A percentile compares a stretch with the other conserved stretches of the same genome.
Evolutionary conservation across 257 asterid species (phyloP).

Genomic region (Osmanthus fragrans): DNA sequence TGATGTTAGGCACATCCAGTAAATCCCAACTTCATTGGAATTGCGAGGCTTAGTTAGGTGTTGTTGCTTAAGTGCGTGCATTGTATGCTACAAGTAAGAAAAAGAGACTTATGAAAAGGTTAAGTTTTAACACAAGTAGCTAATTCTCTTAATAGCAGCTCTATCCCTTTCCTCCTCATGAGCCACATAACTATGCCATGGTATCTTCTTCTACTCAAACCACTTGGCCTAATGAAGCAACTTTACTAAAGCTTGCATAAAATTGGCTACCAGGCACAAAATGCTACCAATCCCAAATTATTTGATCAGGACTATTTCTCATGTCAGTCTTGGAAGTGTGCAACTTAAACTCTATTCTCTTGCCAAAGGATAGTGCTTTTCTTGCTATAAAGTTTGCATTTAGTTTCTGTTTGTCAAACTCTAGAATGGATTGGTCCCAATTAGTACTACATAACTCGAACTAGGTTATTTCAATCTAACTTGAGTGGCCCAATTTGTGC

Average conservation of each 20-base stretch:
- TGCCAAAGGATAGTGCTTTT: background rate
- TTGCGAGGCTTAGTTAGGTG: background rate
- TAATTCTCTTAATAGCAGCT: background rate
- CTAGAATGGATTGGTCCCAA: background rate
- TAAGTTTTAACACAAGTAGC: background rate
- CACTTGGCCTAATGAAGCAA: background rate
- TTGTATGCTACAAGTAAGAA: background rate
- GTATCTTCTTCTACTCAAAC: background rate
- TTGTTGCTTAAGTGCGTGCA: background rate
- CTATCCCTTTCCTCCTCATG: background rate
- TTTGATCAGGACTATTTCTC: background rate
- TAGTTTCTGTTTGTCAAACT: background rate
- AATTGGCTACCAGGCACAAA: background rate
- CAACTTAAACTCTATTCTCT: background rate
- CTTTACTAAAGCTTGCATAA: background rate
- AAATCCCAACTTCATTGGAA: background rate
- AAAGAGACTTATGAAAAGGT: background rate
- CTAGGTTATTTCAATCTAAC: background rate
- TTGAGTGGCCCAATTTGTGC: background rate
- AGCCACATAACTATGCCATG: background rate
- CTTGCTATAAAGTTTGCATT: background rate
- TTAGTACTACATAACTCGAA: background rate
- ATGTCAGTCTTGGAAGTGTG: background rate
- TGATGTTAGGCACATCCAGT: background rate
- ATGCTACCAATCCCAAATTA: background rate